Base-by-base conservation (phyloP, 345 rosid genomes). In the Pseudoturritis turrita region DNA sequence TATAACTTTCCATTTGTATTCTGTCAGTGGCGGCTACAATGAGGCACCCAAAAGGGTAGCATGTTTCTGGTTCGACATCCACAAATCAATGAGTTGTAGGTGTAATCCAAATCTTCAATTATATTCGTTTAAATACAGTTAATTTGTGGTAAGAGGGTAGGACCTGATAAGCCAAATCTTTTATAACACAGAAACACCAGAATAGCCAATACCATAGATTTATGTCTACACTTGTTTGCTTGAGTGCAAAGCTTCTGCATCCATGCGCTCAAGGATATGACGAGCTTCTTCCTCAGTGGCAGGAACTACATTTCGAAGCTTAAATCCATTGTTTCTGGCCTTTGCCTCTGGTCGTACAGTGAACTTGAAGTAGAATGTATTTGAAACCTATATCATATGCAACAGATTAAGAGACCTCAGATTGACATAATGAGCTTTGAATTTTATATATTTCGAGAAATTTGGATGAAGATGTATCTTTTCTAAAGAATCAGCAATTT, bases 211-310 rank as follows among this genome's bases (percentile, higher is more conserved):
- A 19, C 23, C 1, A 7, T 6, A 4, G 3, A 13, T 33, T 23
- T n/a, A 49, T 28, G 15, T 28, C 47, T 29, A 59, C 41, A 18
- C 41, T 56, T 65, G 37, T 62, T 53, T 54, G 60, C 28, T 62
- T 31, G 76, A 70, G 18, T 73, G 77, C 70, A 83, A 55, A 65
- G 82, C 47, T 73, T 86, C 78, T 11, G 93, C 85, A 71, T 83
- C 97, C 78, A 84, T 83, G 60, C 94, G 91, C 45, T 89, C 93
- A 0, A 91, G 77, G 31, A 91, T 84, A 39, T 69, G 82, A 14
- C 82, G 86, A 15, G 93, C 96, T 81, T 91, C 97, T 77, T 89
- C 97, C 81, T 91, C 91, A 2, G 97, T 91, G 19, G 85, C 90
- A 15, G 93, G 96, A 80, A 91, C 96, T 72, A 86, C 94, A 29